Percentiles rank a stretch among this genome's conserved stretches.
These are phyloP conservation scores for Daldinia vernicosa DNA, from an alignment of 495 filamentous ascomycete species.

Conservation along the genomic window DNA sequence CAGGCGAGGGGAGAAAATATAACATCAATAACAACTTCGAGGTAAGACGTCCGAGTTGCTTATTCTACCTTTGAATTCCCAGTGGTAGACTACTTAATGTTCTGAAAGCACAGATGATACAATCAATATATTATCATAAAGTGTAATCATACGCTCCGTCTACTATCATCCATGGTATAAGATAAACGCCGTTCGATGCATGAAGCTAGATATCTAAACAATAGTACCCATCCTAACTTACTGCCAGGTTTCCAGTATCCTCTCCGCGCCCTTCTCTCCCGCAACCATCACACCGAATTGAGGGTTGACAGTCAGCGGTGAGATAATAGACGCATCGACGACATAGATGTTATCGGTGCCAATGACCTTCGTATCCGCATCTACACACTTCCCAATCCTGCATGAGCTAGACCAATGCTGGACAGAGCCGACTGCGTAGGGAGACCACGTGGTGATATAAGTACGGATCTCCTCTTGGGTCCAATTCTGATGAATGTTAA, in stretches of 20 bases:
- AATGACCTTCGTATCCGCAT: constrained; percentile 47
- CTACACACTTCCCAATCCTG: constrained; percentile 51
- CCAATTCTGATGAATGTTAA: constrained; percentile 47
- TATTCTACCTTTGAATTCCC: too few relatives aligned
- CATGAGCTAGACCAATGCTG: constrained; percentile 54
- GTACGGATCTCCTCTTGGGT: constrained; percentile 47
- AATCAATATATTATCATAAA: neutral
- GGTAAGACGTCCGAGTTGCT: too few relatives aligned
- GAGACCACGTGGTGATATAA: constrained; percentile 51
- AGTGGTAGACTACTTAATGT: too few relatives aligned
- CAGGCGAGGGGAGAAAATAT: too few relatives aligned
- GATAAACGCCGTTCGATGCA: constrained; percentile 1
- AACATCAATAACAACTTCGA: too few relatives aligned
- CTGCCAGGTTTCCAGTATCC: constrained; percentile 44
- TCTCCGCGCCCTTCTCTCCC: constrained; percentile 51
- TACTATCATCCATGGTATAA: neutral
- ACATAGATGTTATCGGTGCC: constrained; percentile 51
- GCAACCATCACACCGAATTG: constrained; percentile 54
- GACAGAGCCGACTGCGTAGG: constrained; percentile 51
- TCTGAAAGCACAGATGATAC: too few relatives aligned
- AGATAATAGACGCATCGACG: constrained; percentile 53
- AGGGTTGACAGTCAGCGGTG: constrained; percentile 53
- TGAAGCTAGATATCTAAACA: constrained; percentile 2
- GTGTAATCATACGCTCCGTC: neutral
- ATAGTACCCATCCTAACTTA: neutral